Conservation (phyloP, 202 grass and related monocot genomes). For the Setaria italica region DNA sequence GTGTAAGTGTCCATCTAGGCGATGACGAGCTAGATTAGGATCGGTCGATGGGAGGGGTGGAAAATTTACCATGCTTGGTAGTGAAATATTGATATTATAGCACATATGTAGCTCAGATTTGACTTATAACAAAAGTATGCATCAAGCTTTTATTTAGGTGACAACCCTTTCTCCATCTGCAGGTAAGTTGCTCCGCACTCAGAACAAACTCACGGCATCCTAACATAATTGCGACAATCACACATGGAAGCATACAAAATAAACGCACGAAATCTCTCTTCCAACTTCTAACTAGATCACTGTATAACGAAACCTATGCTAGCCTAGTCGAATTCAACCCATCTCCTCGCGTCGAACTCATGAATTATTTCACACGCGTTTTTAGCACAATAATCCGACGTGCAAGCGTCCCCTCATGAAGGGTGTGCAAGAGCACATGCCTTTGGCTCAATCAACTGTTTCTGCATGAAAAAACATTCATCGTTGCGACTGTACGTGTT, state of each 20-base stretch:
- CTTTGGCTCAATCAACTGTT: neutral
- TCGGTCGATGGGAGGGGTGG: too few species aligned
- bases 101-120: too few species aligned
- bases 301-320: neutral
- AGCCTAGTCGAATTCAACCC: too few species aligned
- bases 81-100: too few species aligned
- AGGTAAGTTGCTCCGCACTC: neutral
- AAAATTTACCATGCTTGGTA: too few species aligned
- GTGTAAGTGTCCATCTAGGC: too few species aligned
- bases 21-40: too few species aligned
- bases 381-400: conserved; percentile 6
- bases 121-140: neutral
- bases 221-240: too few species aligned
- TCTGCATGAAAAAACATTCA: neutral
- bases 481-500: neutral
- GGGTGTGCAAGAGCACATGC: neutral
- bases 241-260: neutral
- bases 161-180: neutral
- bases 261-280: neutral
- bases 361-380: conserved; percentile 18
- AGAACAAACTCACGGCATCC: neutral
- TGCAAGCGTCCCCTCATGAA: neutral
- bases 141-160: neutral
- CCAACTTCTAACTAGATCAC: conserved; percentile 3
- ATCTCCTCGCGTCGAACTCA: neutral